These are phyloP conservation scores for Grigorovia yakushimaensis DNA, from an alignment of 805 yeast species.

Conservation along the genomic window DNA sequence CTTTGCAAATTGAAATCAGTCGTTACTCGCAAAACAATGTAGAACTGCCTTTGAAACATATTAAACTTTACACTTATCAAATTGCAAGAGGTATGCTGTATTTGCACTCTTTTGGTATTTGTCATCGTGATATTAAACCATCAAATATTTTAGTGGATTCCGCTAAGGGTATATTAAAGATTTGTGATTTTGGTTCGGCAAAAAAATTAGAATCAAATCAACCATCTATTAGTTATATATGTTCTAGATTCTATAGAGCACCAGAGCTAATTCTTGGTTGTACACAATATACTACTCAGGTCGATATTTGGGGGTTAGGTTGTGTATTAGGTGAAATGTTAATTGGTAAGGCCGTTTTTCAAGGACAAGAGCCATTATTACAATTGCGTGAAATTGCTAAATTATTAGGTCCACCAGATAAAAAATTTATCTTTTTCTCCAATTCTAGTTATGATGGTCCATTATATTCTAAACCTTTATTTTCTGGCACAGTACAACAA, in stretches of 20 bases:
- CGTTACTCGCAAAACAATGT: slow-evolving; percentile 51
- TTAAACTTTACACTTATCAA: slow-evolving; percentile 70
- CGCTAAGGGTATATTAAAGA: slow-evolving; percentile 50
- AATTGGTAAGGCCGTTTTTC: slow-evolving; percentile 88
- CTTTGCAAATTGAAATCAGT: slow-evolving; percentile 65
- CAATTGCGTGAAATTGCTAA: slow-evolving; percentile 88
- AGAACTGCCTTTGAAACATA: slow-evolving; percentile 60
- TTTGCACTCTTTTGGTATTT: slow-evolving; percentile 67
- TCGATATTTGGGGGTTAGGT: slow-evolving; percentile 97
- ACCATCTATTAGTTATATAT: slow-evolving; percentile 90
- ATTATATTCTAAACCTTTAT: slow-evolving; percentile 55
- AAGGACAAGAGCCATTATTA: slow-evolving; percentile 80
- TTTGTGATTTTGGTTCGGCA: slow-evolving; percentile 83
- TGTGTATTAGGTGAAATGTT: slow-evolving; percentile 94
- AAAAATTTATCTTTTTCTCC: slow-evolving; percentile 58
- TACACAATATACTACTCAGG: slow-evolving; percentile 75
- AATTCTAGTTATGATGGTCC: slow-evolving; percentile 73
- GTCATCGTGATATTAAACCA: slow-evolving; percentile 81
- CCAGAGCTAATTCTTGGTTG: slow-evolving; percentile 94
- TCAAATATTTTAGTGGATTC: slow-evolving; percentile 75
- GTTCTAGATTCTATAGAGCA: slow-evolving; percentile 74
- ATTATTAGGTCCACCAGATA: slow-evolving; percentile 79
- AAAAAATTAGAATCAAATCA: slow-evolving; percentile 67
- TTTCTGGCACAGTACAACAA: slow-evolving; percentile 43
- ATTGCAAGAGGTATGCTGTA: slow-evolving; percentile 77